Evolutionary conservation across 2,329 filamentous ascomycete species (phyloP), one percentile per base, ranked within the genome.

Genomic region (Coniella vitis): DNA sequence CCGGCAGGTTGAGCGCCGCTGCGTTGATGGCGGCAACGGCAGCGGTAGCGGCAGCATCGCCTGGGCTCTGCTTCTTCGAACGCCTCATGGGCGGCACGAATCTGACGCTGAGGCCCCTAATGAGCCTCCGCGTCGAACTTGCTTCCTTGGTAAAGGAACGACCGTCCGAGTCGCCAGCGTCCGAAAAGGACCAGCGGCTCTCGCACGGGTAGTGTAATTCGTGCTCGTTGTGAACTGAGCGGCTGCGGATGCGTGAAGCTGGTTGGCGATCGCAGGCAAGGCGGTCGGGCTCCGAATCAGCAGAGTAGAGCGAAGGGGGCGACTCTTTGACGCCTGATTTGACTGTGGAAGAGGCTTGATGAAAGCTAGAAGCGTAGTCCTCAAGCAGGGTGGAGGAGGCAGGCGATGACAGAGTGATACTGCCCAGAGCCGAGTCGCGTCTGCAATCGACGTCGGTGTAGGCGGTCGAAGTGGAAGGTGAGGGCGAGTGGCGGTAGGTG

Each of bases 401-500:
- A 4, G 64, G 60, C 21, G n/a, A n/a, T n/a, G 71, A 72, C 29
- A 68, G 65, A 14, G 72, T 73, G 12, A 72, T 67, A 16, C 25
- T 32, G 44, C 73, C 72, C 45, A 76, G 69, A 7, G 71, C 74
- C 20, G 77, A 81, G 57, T 81, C 77, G 51, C 79, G 69, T 62
- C 77, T 81, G 61, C 68, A 69, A 52, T 68, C 65, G 52, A 73
- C 67, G 14, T 62, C 65, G 52, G 73, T 67, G 13, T 62, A 56
- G 38, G 56, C 55, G 20, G 63, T 58, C 12, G 62, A 59, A 29
- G 59, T 57, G 19, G 58, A 56, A 29, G 51, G 47, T 7, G 51
- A 53, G 40, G 47, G 44, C 17, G 38, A 39, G 36, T 14, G 22
- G 25, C 25, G 22, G 12, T 39, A 13, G 22, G 20, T 31, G 7